Base-by-base conservation (phyloP, 352 stramenopile species). In the Saprolegnia parasitica region DNA sequence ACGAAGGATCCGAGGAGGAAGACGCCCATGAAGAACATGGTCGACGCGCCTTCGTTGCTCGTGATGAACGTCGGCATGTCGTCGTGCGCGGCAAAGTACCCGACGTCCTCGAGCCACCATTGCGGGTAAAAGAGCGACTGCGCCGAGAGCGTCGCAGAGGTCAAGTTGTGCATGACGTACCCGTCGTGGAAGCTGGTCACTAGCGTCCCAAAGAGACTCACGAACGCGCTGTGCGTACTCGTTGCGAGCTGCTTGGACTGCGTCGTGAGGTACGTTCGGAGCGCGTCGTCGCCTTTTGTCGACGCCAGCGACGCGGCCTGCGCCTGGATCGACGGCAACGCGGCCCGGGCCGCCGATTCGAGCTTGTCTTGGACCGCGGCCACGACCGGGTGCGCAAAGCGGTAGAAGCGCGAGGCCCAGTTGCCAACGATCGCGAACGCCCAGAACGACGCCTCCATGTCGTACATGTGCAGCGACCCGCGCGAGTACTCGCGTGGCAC, bases 361-460 rank as follows among this genome's bases (percentile, higher is more conserved):
- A 89, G 58, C 32, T 91, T 60, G 8, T 82, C 71, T 66, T 95
- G 86, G 10, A 89, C 78, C 23, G 72, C 75, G 8, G 76, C 76
- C 0, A 96, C 81, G 15, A 88, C 74, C 23, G 85, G 83, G 49
- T 83, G 80, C 11, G 85, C 78, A 62, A 79, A 80, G 63, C 72
- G 77, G 72, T 96, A 95, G 52, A 91, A 91, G 10, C 83, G 84
- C 23, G 81, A 67, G 4, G 78, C 87, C 84, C 87, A 96, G 75
- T 96, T 96, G n/a, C 88, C 88, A 18, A 96, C 85, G 23, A 93
- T 68, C 54, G 84, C 83, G 70, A 87, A 83, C 20, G 86, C 73
- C 88, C 88, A 96, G 68, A 89, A 96, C 0, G 76, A 79, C 54
- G 84, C 85, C 13, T 79, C 73, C 4, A 74, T 75, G 65, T 92